Percentiles rank a stretch among this genome's conserved stretches.
These are phyloP conservation scores for Omphalotus olearius DNA, from an alignment of 1,284 basidiomycete species.

Conservation along the genomic window DNA sequence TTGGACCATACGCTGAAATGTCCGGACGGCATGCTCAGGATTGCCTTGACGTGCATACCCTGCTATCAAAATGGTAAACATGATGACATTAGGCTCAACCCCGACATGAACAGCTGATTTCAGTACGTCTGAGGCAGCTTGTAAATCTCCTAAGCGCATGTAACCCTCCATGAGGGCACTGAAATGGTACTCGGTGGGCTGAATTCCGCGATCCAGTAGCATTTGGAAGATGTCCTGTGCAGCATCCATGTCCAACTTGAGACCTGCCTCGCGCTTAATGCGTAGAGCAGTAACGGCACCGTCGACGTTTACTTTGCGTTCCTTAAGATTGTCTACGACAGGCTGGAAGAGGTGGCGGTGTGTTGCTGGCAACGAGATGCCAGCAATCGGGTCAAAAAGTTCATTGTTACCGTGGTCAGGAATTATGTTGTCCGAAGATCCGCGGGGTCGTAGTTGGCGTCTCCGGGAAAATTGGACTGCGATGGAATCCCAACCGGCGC, in stretches of 20 bases:
- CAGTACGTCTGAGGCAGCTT: conserved; percentile 49
- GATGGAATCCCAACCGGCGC: conserved; percentile 47
- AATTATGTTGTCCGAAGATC: conserved; percentile 20
- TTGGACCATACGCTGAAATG: conserved; percentile 62
- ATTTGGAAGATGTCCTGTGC: conserved; percentile 49
- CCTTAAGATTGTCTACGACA: conserved; percentile 42
- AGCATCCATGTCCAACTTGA: conserved; percentile 43
- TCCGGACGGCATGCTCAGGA: conserved; percentile 45
- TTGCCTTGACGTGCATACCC: conserved; percentile 59
- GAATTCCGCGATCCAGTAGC: conserved; percentile 60
- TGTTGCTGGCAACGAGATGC: conserved; percentile 32
- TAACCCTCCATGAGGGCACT: conserved; percentile 69
- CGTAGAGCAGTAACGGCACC: conserved; percentile 53
- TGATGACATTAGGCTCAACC: conserved; percentile 50
- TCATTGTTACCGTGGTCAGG: conserved; percentile 14
- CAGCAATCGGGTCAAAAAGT: conserved; percentile 46
- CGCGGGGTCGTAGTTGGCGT: conserved; percentile 19
- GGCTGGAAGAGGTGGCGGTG: conserved; percentile 34
- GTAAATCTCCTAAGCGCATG: conserved; percentile 46
- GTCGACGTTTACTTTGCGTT: conserved; percentile 49
- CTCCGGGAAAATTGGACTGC: conserved; percentile 33
- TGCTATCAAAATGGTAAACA: conserved; percentile 70
- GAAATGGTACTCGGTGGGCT: conserved; percentile 65
- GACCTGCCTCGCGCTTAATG: conserved; percentile 54
- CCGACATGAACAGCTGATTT: conserved; percentile 43